Evolutionary conservation across 169 alveolate species (phyloP).

Genomic region (Cryptosporidium meleagridis): DNA sequence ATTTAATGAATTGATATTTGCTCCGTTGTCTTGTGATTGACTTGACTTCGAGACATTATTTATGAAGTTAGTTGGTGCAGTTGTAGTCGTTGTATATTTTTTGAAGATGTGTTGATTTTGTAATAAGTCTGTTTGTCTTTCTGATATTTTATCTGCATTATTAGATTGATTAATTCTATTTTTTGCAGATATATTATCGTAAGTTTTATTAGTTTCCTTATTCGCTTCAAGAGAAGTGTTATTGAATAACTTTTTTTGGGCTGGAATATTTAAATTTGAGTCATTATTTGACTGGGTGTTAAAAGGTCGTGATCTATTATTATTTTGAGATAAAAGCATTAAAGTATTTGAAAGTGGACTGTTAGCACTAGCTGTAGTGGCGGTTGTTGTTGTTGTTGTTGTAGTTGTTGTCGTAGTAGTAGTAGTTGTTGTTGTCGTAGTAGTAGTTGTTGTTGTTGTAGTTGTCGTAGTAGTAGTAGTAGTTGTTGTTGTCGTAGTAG

Average conservation of each 20-base stretch:
- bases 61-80: neutral
- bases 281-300: neutral
- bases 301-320: neutral
- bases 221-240: neutral
- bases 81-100: neutral
- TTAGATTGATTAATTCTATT: too few species aligned
- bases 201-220: neutral
- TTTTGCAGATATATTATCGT: neutral
- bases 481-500: conserved; percentile 19
- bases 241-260: neutral
- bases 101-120: neutral
- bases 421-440: conserved; percentile 1
- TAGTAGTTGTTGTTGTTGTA: conserved; percentile 20
- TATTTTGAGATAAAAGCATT: neutral
- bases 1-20: neutral
- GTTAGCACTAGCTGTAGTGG: conserved; percentile 1
- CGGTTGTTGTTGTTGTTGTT: conserved; percentile 21
- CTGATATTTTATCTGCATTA: neutral
- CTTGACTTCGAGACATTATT: neutral
- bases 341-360: neutral
- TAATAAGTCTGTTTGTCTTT: neutral
- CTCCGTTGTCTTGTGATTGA: neutral
- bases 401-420: conserved; percentile 4
- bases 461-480: conserved; percentile 39
- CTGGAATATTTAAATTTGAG: neutral